Evolutionary conservation across 106 monocot genomes (phyloP).

Genomic region (Allium fistulosum): DNA sequence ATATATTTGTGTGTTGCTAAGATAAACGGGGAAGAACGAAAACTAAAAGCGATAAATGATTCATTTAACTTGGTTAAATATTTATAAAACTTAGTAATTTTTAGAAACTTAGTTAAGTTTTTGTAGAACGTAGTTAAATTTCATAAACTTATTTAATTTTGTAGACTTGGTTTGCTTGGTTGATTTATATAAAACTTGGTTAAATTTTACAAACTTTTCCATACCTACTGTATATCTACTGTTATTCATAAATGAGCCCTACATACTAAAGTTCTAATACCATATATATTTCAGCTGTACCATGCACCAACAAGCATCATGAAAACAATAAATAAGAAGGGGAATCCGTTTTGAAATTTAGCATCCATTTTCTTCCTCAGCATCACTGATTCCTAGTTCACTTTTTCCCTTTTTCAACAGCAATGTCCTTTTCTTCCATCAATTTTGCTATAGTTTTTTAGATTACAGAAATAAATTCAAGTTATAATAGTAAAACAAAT

Average conservation of each 20-base stretch:
- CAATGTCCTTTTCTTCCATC: conserved; percentile 26
- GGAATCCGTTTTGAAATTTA: conserved; percentile 51
- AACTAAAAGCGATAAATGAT: too few relatives aligned
- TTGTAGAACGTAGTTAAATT: too few relatives aligned
- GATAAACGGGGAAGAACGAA: too few relatives aligned
- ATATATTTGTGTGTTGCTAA: too few relatives aligned
- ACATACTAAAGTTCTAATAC: background rate
- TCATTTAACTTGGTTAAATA: too few relatives aligned
- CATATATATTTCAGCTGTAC: conserved; percentile 29
- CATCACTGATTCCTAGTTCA: conserved; percentile 28
- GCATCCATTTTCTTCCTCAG: conserved; percentile 34
- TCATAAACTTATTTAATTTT: too few relatives aligned
- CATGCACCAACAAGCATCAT: conserved; percentile 36
- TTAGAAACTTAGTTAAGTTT: too few relatives aligned
- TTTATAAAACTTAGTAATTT: too few relatives aligned
- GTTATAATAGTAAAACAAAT: background rate
- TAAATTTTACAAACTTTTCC: too few relatives aligned
- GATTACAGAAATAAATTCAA: conserved; percentile 10
- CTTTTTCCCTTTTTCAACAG: conserved; percentile 21
- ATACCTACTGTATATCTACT: too few relatives aligned
- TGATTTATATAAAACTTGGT: too few relatives aligned
- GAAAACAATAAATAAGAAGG: conserved; percentile 61
- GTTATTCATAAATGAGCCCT: background rate
- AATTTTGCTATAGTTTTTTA: conserved; percentile 15
- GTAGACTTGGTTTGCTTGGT: too few relatives aligned